Conservation (phyloP, 2,329 filamentous ascomycete genomes). For the Stachybotrys elegans region DNA sequence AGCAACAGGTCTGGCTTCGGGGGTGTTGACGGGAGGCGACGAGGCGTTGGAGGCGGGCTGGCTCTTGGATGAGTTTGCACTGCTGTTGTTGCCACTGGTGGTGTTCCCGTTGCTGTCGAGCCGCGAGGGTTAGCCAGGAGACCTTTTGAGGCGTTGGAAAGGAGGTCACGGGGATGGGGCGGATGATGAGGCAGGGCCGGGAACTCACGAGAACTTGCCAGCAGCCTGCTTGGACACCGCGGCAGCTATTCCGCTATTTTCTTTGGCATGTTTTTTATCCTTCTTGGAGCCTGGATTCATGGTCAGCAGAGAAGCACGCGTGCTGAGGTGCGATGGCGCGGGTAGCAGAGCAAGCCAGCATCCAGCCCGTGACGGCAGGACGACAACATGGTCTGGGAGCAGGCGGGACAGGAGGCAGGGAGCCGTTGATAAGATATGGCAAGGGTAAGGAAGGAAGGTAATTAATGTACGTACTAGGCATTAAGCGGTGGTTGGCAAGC, state of each 20-base stretch:
- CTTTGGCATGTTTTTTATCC: constrained; percentile 51
- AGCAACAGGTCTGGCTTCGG: constrained; percentile 37
- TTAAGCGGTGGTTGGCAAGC: constrained; percentile 26
- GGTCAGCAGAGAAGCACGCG: no score
- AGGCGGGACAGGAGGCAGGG: no score
- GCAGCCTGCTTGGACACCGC: constrained; percentile 48
- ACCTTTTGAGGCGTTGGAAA: constrained; percentile 8
- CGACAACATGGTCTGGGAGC: no score
- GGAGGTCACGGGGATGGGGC: constrained; percentile 23
- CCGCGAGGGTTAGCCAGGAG: constrained; percentile 16
- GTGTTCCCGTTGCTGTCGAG: constrained; percentile 16
- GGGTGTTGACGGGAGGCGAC: constrained; percentile 38
- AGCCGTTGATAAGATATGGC: no score
- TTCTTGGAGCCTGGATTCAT: constrained; percentile 40
- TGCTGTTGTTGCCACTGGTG: constrained; percentile 24
- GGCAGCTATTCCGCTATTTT: constrained; percentile 46
- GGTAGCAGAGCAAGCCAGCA: no score
- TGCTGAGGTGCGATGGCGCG: no score
- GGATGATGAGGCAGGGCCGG: constrained; percentile 6
- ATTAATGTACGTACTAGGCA: constrained; percentile 26
- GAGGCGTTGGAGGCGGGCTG: constrained; percentile 36
- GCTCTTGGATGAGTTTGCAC: constrained; percentile 27
- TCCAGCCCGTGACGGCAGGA: no score
- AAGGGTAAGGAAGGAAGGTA: constrained; percentile 4
- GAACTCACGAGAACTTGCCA: constrained; percentile 46